A percentile compares a stretch with the other conserved stretches of the same genome.
Evolutionary conservation across 495 filamentous ascomycete genomes (phyloP).

Genomic region (Terfezia boudieri): DNA sequence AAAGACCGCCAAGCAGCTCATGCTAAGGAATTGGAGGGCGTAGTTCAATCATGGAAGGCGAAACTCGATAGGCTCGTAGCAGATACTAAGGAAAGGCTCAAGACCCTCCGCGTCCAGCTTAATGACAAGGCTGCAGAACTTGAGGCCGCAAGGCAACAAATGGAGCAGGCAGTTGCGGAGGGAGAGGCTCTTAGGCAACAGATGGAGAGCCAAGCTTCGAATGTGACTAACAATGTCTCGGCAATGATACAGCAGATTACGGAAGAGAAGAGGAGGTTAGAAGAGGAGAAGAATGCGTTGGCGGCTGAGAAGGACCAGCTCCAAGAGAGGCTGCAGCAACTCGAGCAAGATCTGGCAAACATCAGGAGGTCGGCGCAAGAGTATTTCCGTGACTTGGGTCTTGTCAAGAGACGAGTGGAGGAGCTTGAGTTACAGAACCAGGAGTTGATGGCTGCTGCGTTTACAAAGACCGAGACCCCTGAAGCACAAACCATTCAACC

Average conservation of each 20-base stretch:
- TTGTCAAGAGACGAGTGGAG: constrained; percentile 1
- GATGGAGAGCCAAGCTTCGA: constrained; percentile 27
- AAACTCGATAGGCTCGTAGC: constrained; percentile 31
- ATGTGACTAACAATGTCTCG: constrained; percentile 21
- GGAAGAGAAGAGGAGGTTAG: constrained; percentile 22
- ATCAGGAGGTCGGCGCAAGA: constrained; percentile 9
- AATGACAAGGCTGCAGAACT: background rate
- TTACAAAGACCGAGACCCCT: background rate
- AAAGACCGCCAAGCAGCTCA: constrained; percentile 26
- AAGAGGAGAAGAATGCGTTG: constrained; percentile 17
- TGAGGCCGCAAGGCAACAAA: background rate
- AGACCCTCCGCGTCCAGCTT: background rate
- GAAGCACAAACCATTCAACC: background rate
- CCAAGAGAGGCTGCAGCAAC: constrained; percentile 18
- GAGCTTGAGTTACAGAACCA: background rate
- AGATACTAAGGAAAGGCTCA: constrained; percentile 38
- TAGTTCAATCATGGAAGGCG: constrained; percentile 22
- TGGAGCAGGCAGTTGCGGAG: constrained; percentile 16
- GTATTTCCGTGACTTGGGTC: constrained; percentile 17
- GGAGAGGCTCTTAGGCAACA: constrained; percentile 23
- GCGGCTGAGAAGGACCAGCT: constrained; percentile 5
- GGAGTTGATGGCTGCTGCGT: background rate
- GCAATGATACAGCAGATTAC: background rate
- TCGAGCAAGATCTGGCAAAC: constrained; percentile 18
- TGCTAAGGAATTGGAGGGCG: constrained; percentile 26